phyloP scores from a whole-genome alignment of 2,329 filamentous ascomycete species.

The Elsinoe australis region DNA sequence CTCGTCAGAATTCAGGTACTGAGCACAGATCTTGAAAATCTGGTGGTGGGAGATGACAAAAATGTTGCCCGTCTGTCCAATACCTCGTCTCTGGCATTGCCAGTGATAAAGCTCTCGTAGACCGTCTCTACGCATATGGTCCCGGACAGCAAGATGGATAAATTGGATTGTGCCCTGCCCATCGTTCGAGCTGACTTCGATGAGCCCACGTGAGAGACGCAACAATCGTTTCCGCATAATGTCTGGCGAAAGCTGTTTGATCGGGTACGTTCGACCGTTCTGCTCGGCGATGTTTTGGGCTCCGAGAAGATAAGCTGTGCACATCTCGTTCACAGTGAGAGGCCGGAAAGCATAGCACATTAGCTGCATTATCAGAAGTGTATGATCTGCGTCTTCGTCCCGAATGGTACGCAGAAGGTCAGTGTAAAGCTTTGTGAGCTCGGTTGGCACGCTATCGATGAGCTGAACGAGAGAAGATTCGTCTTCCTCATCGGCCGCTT shows the following conservation, averaged over 20 bases:
- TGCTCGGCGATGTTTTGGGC: no score
- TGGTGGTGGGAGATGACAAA: no score
- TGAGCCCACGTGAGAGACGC: neutral
- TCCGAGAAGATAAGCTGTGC: neutral
- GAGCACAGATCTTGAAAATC: no score
- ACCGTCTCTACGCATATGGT: neutral
- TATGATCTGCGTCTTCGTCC: neutral
- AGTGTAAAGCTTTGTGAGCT: neutral
- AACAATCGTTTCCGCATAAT: neutral
- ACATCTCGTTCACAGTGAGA: neutral
- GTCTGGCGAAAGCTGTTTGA: neutral
- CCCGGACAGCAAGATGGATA: neutral
- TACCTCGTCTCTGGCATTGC: neutral
- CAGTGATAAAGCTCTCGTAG: neutral
- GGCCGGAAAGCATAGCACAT: neutral
- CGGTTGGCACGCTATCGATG: neutral
- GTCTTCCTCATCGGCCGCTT: neutral
- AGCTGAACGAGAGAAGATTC: neutral
- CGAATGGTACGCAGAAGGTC: neutral
- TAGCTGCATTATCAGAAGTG: neutral
- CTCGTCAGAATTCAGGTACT: no score
- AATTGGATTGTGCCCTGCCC: neutral
- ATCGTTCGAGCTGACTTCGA: neutral
- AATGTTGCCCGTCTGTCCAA: neutral
- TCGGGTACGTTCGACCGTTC: no score